Conservation (phyloP, 805 yeast genomes). For the Ogataea henricii region DNA sequence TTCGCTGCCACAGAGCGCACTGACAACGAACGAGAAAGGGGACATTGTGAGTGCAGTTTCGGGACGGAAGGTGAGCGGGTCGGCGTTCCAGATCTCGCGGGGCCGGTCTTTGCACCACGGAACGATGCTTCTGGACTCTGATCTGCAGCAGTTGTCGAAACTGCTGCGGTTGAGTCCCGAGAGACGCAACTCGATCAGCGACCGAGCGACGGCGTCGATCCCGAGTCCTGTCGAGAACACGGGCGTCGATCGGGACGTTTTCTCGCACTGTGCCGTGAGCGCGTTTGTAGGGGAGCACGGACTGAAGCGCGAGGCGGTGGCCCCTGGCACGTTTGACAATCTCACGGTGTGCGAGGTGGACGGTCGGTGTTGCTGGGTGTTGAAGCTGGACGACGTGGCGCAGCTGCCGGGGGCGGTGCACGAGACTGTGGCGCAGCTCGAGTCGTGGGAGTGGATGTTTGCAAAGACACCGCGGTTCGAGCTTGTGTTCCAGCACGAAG, state of each 20-base stretch:
- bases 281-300: constrained; percentile 39
- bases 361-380: constrained; percentile 21
- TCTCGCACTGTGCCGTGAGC: constrained; percentile 45
- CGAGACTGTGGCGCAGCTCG: constrained; percentile 43
- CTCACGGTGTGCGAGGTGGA: constrained; percentile 7
- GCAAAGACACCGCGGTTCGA: constrained; percentile 77
- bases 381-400: constrained; percentile 26
- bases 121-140: constrained; percentile 80
- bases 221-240: constrained; percentile 77
- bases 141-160: constrained; percentile 58
- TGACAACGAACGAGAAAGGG: constrained; percentile 71
- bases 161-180: constrained; percentile 44
- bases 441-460: constrained; percentile 72
- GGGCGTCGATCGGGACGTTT: constrained; percentile 44
- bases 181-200: constrained; percentile 25
- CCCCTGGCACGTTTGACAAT: constrained; percentile 18
- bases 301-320: constrained; percentile 11
- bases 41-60: constrained; percentile 61
- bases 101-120: constrained; percentile 94
- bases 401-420: constrained; percentile 41
- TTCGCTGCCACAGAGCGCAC: constrained; percentile 22
- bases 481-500: constrained; percentile 44
- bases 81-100: constrained; percentile 83
- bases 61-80: constrained; percentile 77
- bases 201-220: constrained; percentile 65